Percentiles rank a stretch among this genome's conserved stretches.
These are phyloP conservation scores for Eucalyptus tenuipes DNA, from an alignment of 345 rosid genomes.

Conservation along the genomic window DNA sequence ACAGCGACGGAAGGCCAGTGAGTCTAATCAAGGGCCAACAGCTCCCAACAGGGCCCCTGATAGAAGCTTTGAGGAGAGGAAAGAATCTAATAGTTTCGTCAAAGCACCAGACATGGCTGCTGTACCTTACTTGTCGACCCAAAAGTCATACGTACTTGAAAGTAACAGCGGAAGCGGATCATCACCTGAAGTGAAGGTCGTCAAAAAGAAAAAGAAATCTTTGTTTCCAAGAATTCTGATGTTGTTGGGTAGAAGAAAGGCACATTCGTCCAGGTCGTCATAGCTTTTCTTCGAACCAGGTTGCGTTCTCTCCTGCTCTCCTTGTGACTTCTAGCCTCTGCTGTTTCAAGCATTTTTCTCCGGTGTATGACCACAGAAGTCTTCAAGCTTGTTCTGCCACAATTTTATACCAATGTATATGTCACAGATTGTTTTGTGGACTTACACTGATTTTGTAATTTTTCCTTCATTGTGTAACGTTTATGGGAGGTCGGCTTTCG, in stretches of 20 bases:
- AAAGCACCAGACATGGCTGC: not conserved
- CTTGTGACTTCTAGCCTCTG: not conserved
- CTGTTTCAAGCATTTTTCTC: not conserved
- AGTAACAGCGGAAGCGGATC: constrained; percentile 13
- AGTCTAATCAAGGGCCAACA: constrained; percentile 16
- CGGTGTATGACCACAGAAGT: not conserved
- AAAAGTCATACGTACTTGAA: constrained; percentile 5
- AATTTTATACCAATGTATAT: not conserved
- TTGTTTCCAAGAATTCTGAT: constrained; percentile 57
- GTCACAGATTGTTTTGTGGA: not conserved
- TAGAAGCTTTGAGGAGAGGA: constrained; percentile 25
- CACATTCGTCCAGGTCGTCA: constrained; percentile 24
- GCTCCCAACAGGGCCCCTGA: constrained; percentile 6
- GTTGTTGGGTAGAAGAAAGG: constrained; percentile 49
- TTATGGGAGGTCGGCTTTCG: not conserved
- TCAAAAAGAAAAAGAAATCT: constrained; percentile 63
- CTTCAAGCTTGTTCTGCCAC: not conserved
- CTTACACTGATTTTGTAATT: not conserved
- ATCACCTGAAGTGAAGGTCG: constrained; percentile 15
- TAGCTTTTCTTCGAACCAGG: not conserved
- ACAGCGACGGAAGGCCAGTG: constrained; percentile 42
- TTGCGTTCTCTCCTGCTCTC: not conserved
- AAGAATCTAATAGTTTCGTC: constrained; percentile 6
- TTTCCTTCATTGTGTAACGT: not conserved
- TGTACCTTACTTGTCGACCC: constrained; percentile 2